phyloP scores from a whole-genome alignment of 2,329 filamentous ascomycete species.

The Pestalotiopsis sp. region DNA sequence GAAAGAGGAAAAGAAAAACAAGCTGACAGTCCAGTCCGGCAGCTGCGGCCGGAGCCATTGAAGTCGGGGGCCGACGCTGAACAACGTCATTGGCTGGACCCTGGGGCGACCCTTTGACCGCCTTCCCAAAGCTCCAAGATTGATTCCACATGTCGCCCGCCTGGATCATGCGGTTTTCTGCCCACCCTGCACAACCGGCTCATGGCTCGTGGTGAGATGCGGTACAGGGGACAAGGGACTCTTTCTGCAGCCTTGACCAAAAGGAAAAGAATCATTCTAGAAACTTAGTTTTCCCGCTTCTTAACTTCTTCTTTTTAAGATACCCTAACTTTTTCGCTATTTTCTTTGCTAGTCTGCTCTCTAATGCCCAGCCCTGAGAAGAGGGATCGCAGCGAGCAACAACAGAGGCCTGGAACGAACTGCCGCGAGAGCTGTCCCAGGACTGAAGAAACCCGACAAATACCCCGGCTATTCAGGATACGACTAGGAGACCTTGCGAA shows the following conservation, averaged over 20 bases:
- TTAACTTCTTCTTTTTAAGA: neutral
- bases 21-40: neutral
- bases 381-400: neutral
- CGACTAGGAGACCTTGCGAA: neutral
- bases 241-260: neutral
- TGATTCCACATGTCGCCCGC: constrained; percentile 5
- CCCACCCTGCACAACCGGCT: neutral
- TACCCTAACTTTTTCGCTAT: neutral
- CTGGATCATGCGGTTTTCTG: constrained; percentile 7
- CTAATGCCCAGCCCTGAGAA: neutral
- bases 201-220: neutral
- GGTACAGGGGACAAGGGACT: neutral
- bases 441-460: neutral
- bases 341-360: neutral
- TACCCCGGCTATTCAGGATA: neutral
- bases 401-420: neutral
- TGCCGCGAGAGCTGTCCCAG: neutral
- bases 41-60: neutral
- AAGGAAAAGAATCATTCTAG: neutral
- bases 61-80: neutral
- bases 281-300: neutral
- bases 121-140: constrained; percentile 2
- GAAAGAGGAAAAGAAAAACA: neutral
- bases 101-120: neutral
- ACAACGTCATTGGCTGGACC: neutral